phyloP scores from a whole-genome alignment of 1,284 basidiomycete genomes.

The Irpex rosettiformis region DNA sequence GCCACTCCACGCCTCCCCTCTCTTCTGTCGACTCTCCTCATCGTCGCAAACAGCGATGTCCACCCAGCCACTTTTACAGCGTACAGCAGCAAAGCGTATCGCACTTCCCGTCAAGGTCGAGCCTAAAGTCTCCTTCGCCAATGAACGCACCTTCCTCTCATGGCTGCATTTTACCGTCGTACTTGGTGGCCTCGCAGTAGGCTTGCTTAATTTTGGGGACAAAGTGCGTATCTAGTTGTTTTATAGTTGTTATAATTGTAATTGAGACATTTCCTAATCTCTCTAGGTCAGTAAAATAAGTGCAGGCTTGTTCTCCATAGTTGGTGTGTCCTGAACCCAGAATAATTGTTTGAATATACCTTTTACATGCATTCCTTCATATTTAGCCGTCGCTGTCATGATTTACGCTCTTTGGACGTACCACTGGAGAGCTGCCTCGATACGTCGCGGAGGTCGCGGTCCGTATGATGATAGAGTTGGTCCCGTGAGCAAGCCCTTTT shows the following conservation, averaged over 20 bases:
- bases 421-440: conserved; percentile 94
- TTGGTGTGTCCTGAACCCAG: conserved; percentile 50
- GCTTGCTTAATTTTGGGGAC: conserved; percentile 96
- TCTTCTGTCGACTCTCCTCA: conserved; percentile 15
- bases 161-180: conserved; percentile 97
- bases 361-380: not conserved
- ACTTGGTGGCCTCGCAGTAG: conserved; percentile 91
- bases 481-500: conserved; percentile 48
- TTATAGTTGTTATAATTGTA: not conserved
- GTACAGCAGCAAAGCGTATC: conserved; percentile 93
- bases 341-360: conserved; percentile 4
- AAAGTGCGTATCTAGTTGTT: conserved; percentile 49
- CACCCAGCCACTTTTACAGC: conserved; percentile 95
- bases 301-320: conserved; percentile 88
- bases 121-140: conserved; percentile 94
- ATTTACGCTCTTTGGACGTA: conserved; percentile 93
- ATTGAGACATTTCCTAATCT: not conserved
- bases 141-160: conserved; percentile 93
- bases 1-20: conserved; percentile 6
- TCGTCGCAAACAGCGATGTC: conserved; percentile 68
- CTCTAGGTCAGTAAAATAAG: conserved; percentile 84
- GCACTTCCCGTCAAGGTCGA: conserved; percentile 93
- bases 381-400: conserved; percentile 92
- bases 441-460: conserved; percentile 87
- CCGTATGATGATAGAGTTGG: conserved; percentile 97